Base-by-base conservation (phyloP, 225 moss, liverwort and hornwort species). In the Pleurozium schreberi region DNA sequence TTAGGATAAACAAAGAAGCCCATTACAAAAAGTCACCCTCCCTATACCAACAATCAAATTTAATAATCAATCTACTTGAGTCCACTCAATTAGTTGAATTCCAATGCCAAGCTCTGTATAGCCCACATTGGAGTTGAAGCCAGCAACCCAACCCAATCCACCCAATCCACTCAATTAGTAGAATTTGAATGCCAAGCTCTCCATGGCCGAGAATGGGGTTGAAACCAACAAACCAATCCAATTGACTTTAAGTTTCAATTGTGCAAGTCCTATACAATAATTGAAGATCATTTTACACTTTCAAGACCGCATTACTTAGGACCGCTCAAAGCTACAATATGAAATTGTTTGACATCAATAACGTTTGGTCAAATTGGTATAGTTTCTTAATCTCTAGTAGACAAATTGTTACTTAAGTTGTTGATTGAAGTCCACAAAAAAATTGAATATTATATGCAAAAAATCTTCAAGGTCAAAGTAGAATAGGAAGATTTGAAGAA, bases 21-120 rank as follows among this genome's bases (percentile, higher is more conserved):
- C 6, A 53, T 6, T 9, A 0, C 0, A 0, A 77, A 4, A 53
- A 76, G 1, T 20, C 52, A 76, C 13, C 22, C 1, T 34, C 20
- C 4, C 4, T 2, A 5, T 14, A 18, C 22, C 19, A 76, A 14
- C 38, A 53, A 6, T 53, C 10, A 3, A 22, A 34, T 0, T 53
- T 15, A 10, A 53, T 77, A 53, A 53, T 23, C 4, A 38, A 38
- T 77, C 9, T 2, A 23, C 0, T 53, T 23, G 1, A 6, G 0
- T 2, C 6, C 0, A 33, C 0, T 49, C 49, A 75, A 18, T 75
- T 49, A 75, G 12, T 49, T 49, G 3, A 1, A 75, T 49, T 49
- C 3, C 11, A 75, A 31, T 75, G 1, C 8, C 16, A 31, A 74
- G 1, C 7, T 2, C 2, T 73, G 11, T 0, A 11, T 30, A 30